Evolutionary conservation across 2,329 filamentous ascomycete species (phyloP).

Genomic region (Sclerotinia borealis): DNA sequence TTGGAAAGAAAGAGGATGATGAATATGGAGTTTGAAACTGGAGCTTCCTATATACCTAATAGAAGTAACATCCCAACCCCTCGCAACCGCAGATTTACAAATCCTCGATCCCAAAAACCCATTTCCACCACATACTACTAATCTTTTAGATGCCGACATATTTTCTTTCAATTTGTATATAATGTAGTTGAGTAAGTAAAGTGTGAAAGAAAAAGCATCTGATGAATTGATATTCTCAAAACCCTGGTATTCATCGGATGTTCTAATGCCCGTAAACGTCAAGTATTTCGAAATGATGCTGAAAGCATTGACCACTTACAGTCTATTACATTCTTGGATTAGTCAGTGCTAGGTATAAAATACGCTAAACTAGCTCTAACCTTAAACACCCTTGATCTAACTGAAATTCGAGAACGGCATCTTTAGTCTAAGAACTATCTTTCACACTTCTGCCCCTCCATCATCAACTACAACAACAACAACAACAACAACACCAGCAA

Average conservation of each 20-base stretch:
- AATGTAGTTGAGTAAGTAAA: not conserved
- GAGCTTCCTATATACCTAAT: conserved; percentile 59
- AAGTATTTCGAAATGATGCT: not conserved
- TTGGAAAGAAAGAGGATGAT: conserved; percentile 23
- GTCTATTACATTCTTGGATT: not conserved
- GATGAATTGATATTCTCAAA: not conserved
- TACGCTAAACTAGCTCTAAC: conserved; percentile 6
- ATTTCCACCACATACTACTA: conserved; percentile 90
- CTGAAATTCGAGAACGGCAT: no score
- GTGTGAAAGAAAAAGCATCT: not conserved
- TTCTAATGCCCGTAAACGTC: not conserved
- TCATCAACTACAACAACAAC: not conserved
- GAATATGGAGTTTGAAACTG: not conserved
- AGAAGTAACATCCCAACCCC: conserved; percentile 89
- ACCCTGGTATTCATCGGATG: not conserved
- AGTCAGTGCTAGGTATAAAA: not conserved
- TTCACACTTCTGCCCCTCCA: not conserved
- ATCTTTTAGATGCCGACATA: conserved; percentile 51
- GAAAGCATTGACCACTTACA: conserved; percentile 14
- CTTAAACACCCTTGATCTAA: no score
- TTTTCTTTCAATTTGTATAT: not conserved
- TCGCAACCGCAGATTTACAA: conserved; percentile 78
- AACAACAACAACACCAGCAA: not conserved
- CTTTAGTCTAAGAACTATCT: no score
- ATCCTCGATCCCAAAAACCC: conserved; percentile 86